phyloP scores from a whole-genome alignment of 345 rosid species.

The Aurinia saxatilis region DNA sequence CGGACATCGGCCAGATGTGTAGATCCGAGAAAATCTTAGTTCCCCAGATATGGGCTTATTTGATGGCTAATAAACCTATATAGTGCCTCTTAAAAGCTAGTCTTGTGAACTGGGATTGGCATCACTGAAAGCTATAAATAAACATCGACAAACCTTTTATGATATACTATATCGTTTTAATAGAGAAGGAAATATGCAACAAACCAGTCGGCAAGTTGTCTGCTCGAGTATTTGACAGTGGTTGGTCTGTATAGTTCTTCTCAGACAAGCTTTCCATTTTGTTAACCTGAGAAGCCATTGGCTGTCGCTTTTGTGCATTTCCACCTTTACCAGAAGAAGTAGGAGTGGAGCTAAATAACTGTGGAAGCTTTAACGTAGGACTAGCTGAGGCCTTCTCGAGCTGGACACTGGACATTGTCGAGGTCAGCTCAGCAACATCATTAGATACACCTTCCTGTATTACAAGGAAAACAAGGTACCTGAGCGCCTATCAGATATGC shows the following conservation, averaged over 20 bases:
- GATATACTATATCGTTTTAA: neutral
- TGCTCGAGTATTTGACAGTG: slow-evolving; percentile 35
- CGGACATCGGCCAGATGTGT: too few relatives aligned
- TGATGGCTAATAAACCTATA: neutral
- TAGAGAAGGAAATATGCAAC: slow-evolving; percentile 11
- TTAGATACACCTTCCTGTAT: slow-evolving; percentile 68
- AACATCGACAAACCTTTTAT: neutral
- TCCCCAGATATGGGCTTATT: neutral
- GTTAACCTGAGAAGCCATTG: slow-evolving; percentile 44
- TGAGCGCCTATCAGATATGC: neutral
- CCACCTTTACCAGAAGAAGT: slow-evolving; percentile 83
- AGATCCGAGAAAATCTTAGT: too few relatives aligned
- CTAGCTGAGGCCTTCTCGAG: slow-evolving; percentile 71
- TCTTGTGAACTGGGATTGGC: neutral
- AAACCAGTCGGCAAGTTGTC: slow-evolving; percentile 64
- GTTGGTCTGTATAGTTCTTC: slow-evolving; percentile 49
- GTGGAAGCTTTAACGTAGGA: slow-evolving; percentile 84
- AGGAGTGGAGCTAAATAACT: slow-evolving; percentile 83
- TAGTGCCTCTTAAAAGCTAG: neutral
- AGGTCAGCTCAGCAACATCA: slow-evolving; percentile 63
- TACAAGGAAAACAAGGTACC: neutral
- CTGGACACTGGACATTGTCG: slow-evolving; percentile 65
- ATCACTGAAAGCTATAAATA: neutral
- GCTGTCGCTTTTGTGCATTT: slow-evolving; percentile 65
- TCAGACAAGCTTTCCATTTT: slow-evolving; percentile 58